These are phyloP conservation scores for Arabidopsis hybrid DNA, from an alignment of 441 rosid genomes.

Conservation along the genomic window DNA sequence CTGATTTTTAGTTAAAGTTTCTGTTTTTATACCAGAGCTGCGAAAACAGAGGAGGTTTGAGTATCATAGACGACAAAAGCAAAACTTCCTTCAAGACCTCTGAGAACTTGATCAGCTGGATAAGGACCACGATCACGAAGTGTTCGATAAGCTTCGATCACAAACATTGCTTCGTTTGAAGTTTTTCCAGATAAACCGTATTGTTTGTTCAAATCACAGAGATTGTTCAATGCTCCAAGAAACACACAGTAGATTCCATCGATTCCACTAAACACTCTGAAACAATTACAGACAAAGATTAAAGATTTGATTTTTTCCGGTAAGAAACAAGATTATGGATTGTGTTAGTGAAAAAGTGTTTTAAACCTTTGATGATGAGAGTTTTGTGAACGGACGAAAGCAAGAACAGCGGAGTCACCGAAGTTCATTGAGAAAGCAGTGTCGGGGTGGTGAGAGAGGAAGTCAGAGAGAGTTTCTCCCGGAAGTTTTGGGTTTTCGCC, in stretches of 20 bases:
- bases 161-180: constrained; percentile 63
- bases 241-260: constrained; percentile 70
- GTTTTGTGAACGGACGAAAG: constrained; percentile 52
- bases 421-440: constrained; percentile 64
- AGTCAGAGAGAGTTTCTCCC: constrained; percentile 61
- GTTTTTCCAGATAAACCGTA: constrained; percentile 61
- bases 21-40: constrained; percentile 54
- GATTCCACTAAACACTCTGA: constrained; percentile 63
- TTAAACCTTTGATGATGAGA: constrained; percentile 54
- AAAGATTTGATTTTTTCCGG: not conserved
- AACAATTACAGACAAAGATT: not conserved
- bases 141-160: constrained; percentile 70
- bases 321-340: not conserved
- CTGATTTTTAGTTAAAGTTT: not conserved
- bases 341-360: not conserved
- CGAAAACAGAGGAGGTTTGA: constrained; percentile 59
- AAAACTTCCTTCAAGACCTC: constrained; percentile 71
- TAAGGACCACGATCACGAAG: constrained; percentile 76
- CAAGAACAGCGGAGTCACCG: constrained; percentile 61
- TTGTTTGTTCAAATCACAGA: constrained; percentile 56
- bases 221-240: constrained; percentile 62
- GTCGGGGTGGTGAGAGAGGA: constrained; percentile 56
- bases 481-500: constrained; percentile 59
- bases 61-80: constrained; percentile 72
- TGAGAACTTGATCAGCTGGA: constrained; percentile 79